Conservation (phyloP, 129 eudicot species). For the Chrysanthemum makinoi region DNA sequence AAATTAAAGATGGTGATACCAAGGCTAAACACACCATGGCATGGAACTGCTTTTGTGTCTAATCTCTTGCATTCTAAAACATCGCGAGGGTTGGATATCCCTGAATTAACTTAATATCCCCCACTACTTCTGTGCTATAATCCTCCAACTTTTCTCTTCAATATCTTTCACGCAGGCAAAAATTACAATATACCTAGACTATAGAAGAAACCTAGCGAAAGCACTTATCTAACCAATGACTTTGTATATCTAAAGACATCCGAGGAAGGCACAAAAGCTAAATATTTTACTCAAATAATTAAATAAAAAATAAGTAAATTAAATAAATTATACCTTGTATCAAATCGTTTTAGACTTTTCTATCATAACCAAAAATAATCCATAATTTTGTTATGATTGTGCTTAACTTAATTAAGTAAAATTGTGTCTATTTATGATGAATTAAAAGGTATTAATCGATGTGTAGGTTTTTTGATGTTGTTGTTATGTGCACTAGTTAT, state of each 20-base stretch:
- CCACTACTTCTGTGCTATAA: neutral
- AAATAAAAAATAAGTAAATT: no score
- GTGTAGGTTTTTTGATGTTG: no score
- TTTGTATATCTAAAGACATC: neutral
- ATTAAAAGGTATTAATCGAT: no score
- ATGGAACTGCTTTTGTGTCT: neutral
- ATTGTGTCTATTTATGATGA: no score
- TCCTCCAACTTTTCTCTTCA: neutral
- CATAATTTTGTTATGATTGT: no score
- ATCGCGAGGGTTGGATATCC: neutral
- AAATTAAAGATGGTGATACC: neutral
- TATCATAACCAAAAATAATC: no score
- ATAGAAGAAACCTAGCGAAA: no score
- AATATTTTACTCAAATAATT: neutral
- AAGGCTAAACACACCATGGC: neutral
- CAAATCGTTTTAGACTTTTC: no score
- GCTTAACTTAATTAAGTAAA: no score
- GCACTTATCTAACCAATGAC: no score
- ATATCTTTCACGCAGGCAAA: neutral
- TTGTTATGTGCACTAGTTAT: no score
- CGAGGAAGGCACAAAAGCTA: neutral
- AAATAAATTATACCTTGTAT: no score
- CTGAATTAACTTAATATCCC: neutral
- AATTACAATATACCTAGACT: neutral
- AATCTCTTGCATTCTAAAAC: neutral